Conservation (phyloP, 208 protist species). For the Zelonia costaricensis region DNA sequence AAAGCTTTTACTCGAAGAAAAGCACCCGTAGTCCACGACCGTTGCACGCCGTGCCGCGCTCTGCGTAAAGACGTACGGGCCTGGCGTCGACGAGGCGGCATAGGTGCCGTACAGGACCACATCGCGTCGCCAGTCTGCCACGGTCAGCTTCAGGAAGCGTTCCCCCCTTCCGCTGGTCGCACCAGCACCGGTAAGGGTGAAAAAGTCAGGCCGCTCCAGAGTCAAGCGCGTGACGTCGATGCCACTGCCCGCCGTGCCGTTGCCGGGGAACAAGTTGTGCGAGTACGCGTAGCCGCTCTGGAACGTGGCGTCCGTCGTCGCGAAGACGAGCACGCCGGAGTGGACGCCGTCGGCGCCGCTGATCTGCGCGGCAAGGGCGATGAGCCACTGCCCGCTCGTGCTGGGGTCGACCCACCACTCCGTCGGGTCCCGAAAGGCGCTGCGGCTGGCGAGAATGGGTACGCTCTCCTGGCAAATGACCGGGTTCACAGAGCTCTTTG, state of each 20-base stretch:
- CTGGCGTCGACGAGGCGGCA: background rate
- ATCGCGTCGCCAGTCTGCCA: slow-evolving; percentile 15
- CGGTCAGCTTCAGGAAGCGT: slow-evolving; percentile 28
- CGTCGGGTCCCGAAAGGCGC: slow-evolving; percentile 40
- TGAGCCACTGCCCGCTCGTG: slow-evolving; percentile 24
- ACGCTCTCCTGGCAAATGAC: slow-evolving; percentile 17
- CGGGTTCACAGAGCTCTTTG: slow-evolving; percentile 30
- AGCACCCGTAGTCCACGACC: slow-evolving; percentile 24
- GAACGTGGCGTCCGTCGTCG: slow-evolving; percentile 30
- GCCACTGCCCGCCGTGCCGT: slow-evolving; percentile 8
- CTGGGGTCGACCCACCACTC: slow-evolving; percentile 38
- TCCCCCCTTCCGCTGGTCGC: background rate
- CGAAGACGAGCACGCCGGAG: slow-evolving; percentile 30
- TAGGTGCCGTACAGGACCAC: slow-evolving; percentile 27
- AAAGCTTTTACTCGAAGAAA: slow-evolving; percentile 31
- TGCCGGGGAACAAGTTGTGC: slow-evolving; percentile 33
- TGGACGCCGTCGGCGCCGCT: slow-evolving; percentile 6
- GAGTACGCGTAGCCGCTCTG: slow-evolving; percentile 34
- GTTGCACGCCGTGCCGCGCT: background rate
- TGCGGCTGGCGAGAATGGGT: slow-evolving; percentile 7
- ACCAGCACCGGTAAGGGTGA: background rate
- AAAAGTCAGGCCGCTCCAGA: slow-evolving; percentile 35
- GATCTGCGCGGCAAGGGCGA: slow-evolving; percentile 32
- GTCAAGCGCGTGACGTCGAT: background rate
- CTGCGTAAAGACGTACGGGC: slow-evolving; percentile 7